A percentile compares a stretch with the other conserved stretches of the same genome.
Evolutionary conservation across 768 basidiomycete genomes (phyloP).

Genomic region (Fomitopsis pulvina): DNA sequence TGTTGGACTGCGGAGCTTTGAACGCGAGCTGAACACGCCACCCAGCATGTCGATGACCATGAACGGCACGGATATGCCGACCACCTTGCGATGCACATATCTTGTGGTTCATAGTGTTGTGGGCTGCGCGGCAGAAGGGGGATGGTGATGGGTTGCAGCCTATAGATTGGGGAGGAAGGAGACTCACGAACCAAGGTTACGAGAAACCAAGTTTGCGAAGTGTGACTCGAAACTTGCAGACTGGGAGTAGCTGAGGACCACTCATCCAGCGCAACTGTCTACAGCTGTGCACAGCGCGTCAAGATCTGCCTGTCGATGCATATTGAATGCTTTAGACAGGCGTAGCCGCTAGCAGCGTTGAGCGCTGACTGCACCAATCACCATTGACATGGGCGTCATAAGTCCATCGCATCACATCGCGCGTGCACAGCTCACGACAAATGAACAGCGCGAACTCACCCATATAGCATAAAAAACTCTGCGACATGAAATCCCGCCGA

Average conservation of each 20-base stretch:
- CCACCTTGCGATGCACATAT: conserved; percentile 50
- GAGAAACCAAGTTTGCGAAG: too few relatives aligned
- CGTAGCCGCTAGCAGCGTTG: too few relatives aligned
- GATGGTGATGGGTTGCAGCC: too few relatives aligned
- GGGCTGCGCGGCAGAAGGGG: too few relatives aligned
- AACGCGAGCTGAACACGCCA: conserved; percentile 66
- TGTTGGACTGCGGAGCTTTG: too few relatives aligned
- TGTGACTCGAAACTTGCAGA: too few relatives aligned
- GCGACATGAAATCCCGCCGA: conserved; percentile 52
- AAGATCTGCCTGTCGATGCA: too few relatives aligned
- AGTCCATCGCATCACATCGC: conserved; percentile 30
- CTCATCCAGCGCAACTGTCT: neutral
- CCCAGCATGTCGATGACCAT: conserved; percentile 66
- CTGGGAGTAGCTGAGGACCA: too few relatives aligned
- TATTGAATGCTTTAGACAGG: too few relatives aligned
- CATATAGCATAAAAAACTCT: conserved; percentile 51
- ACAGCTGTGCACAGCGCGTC: conserved; percentile 32
- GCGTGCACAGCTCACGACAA: conserved; percentile 8
- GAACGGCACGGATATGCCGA: conserved; percentile 66
- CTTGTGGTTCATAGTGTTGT: conserved; percentile 80
- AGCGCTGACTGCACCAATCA: conserved; percentile 50
- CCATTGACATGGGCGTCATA: conserved; percentile 49
- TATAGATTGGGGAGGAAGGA: too few relatives aligned
- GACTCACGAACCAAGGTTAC: too few relatives aligned
- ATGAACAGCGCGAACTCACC: conserved; percentile 29